These are phyloP conservation scores for Colletotrichum sp. DNA, from an alignment of 2,329 filamentous ascomycete species.

Conservation along the genomic window DNA sequence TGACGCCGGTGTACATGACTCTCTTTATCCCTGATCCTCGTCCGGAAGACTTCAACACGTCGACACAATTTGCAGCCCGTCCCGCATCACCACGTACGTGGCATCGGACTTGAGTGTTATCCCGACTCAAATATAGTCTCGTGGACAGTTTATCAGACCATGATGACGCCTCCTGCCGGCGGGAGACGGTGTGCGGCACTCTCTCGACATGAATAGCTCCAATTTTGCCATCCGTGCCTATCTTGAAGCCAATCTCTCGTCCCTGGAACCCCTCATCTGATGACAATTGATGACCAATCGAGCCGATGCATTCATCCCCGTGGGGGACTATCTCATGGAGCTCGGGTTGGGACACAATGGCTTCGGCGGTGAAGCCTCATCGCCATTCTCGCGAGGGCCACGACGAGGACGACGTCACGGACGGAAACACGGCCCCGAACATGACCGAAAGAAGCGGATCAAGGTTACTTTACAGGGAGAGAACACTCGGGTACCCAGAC, in stretches of 20 bases:
- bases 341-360: background rate
- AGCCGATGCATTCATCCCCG: background rate
- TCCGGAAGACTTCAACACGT: background rate
- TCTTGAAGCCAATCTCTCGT: background rate
- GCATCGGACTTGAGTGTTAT: background rate
- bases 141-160: background rate
- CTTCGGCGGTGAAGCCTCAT: background rate
- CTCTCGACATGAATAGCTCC: no score
- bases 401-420: background rate
- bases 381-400: no score
- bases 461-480: background rate
- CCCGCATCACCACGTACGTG: background rate
- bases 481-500: background rate
- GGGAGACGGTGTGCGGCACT: background rate
- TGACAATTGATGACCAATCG: background rate
- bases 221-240: no score
- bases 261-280: background rate
- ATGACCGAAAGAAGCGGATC: background rate
- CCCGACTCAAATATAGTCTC: background rate
- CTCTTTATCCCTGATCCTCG: background rate
- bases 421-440: background rate
- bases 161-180: background rate
- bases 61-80: background rate
- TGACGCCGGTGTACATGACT: background rate
- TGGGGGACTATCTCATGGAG: background rate